Evolutionary conservation across 2,329 filamentous ascomycete genomes (phyloP), one percentile per base, ranked within the genome.

Genomic region (Claviceps sp.): DNA sequence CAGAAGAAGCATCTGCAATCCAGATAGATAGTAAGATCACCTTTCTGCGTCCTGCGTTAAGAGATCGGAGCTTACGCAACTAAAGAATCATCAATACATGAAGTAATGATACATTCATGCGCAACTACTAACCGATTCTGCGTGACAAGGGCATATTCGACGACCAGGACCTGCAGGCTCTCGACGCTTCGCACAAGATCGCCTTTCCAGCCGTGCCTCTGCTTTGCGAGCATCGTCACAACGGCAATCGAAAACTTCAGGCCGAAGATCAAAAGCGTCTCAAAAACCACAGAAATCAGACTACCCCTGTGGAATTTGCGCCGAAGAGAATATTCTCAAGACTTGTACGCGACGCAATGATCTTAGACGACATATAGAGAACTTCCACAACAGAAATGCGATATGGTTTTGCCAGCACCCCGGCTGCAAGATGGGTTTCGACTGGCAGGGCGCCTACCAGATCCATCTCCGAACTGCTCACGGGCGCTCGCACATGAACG

Each of bases 401-500:
- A 68, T 73, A 53, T 75, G 70, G 70, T 65, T 66, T 48, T 75
- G 73, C 54, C 65, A 69, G 4, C 67, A 73, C 49, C 66, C 65
- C 1, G 69, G 67, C 22, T 75, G 73, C 56, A 60, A 61, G 41
- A 68, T 69, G 65, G 66, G 70, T 6, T 74, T 73, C 56, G 73
- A 75, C 59, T 74, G 70, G 68, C 68, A 72, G 56, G 70, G 67
- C 19, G 72, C 70, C 16, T 74, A 74, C 62, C 71, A 73, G 56
- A 67, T 66, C 4, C 73, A 75, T 55, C 60, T 74, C 45, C 74
- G 73, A 56, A 65, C 67, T 26, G 66, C 62, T 5, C 72, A 75
- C 51, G 67, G 69, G 46, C 70, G 70, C 24, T 68, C 67, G 2
- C 63, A 68, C 16, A 68, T 70, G 63, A 64, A 64, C 14, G 62